Conservation (phyloP, 2,329 filamentous ascomycete genomes). For the Penicillium sp. region DNA sequence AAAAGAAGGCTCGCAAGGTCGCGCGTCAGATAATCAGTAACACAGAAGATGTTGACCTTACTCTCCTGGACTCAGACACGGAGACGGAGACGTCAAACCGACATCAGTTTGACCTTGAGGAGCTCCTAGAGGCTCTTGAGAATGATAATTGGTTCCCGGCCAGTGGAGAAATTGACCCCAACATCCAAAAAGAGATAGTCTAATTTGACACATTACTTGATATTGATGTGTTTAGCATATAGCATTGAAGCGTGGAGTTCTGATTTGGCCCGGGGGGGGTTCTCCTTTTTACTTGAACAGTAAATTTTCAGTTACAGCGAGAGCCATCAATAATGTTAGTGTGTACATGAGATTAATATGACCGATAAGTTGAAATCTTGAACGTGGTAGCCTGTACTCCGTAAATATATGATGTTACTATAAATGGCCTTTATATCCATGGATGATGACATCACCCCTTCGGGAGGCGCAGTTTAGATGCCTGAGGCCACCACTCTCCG, state of each 20-base stretch:
- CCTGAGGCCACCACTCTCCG: constrained; percentile 6
- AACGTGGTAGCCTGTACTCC: background rate
- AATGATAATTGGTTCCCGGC: constrained; percentile 42
- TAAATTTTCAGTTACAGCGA: background rate
- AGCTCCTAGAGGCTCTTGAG: constrained; percentile 22
- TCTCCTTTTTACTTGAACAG: background rate
- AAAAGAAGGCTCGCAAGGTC: background rate
- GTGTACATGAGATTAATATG: background rate
- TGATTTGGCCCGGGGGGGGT: background rate
- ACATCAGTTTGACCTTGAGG: background rate
- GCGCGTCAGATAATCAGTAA: constrained; percentile 1
- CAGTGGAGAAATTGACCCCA: constrained; percentile 32
- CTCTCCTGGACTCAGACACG: background rate
- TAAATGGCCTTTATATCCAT: background rate
- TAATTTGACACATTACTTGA: background rate
- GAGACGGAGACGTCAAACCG: background rate
- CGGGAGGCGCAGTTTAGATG: constrained; percentile 9
- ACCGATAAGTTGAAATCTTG: background rate
- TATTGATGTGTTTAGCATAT: background rate
- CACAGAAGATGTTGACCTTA: constrained; percentile 5
- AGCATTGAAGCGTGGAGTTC: background rate
- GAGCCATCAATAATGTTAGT: background rate
- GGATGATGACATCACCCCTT: constrained; percentile 8
- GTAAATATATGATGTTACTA: background rate
- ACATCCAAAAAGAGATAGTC: constrained; percentile 21